Percentiles rank a stretch among this genome's conserved stretches.
Evolutionary conservation across 106 monocot genomes (phyloP).

Genomic region (Acorus gramineus): DNA sequence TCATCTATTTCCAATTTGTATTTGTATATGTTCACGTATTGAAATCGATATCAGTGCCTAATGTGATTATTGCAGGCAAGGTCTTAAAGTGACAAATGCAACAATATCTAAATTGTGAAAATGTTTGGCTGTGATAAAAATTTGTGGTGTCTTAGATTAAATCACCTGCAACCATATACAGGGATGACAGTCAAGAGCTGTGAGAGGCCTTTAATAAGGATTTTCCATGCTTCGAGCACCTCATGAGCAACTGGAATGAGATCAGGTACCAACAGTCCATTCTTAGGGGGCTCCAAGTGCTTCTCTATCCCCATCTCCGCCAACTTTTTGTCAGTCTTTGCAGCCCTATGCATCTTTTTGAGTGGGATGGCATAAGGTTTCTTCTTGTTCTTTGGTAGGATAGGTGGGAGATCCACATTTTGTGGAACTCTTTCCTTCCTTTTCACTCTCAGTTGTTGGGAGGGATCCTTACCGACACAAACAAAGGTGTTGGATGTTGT

Average conservation of each 20-base stretch:
- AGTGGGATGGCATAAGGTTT: constrained; percentile 70
- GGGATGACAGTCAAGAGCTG: constrained; percentile 68
- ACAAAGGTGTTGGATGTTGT: constrained; percentile 8
- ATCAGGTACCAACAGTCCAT: constrained; percentile 78
- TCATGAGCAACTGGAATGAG: constrained; percentile 83
- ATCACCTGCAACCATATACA: constrained; percentile 87
- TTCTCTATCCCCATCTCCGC: constrained; percentile 84
- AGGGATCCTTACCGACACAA: constrained; percentile 16
- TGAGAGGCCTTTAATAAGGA: constrained; percentile 74
- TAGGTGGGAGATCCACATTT: constrained; percentile 73
- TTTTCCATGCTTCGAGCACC: constrained; percentile 72
- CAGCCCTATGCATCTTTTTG: constrained; percentile 45
- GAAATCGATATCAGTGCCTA: too few relatives aligned
- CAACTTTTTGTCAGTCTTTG: constrained; percentile 50
- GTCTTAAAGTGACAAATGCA: too few relatives aligned
- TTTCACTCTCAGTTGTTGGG: constrained; percentile 8
- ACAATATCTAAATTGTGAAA: too few relatives aligned
- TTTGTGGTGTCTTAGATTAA: not conserved
- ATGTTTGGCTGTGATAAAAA: too few relatives aligned
- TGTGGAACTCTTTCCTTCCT: constrained; percentile 33
- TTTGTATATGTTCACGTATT: too few relatives aligned
- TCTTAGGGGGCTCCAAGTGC: constrained; percentile 76
- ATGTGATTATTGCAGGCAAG: too few relatives aligned
- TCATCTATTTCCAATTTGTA: too few relatives aligned
- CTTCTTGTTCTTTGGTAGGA: constrained; percentile 70